Base-by-base conservation (phyloP, 2,329 filamentous ascomycete species). In the Cladorrhinum sp. region DNA sequence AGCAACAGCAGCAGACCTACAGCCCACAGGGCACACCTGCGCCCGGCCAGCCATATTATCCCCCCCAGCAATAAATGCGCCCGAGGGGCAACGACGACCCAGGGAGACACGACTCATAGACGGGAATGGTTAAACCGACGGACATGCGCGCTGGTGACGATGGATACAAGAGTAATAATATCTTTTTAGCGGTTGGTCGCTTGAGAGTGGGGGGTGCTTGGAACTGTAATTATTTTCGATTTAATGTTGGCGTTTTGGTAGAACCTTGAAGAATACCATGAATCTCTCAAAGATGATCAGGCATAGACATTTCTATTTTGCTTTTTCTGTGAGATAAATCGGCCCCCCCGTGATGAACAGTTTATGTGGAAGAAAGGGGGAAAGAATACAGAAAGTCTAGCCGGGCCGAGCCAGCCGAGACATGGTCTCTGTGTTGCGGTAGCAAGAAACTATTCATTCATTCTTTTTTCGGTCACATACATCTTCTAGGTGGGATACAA, bases 1-100 rank as follows among this genome's bases (percentile, higher is more conserved):
- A 60, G 2, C 64, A 65, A 49, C 60, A 60, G 32, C 63, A 62
- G 29, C 54, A 29, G 13, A 60, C 60, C 22, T 57, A 61, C 9
- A 55, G 55, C 27, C 58, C 48, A 27, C 38, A 51, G 22, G 45
- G 41, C 32, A 56, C 58, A 4, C 49, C 55, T 2, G 59, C 54
- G 4, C 57, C 57, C 20, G 59, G 59, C 1, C 62, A 64, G 54
- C 20, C 57, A 20, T 64, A 64, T 25, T 64, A 64, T 27, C 59
- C 59, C n/a, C 62, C 59, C 18, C 48, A 55, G 54, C 58, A 61
- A 48, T 57, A 57, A 32, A 41, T n/a, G 16, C 6, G 49, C 16
- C 48, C 18, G 48, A 29, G 10, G 32, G 12, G 32, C 3, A 36
- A 12, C 16, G 32, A 36, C 16, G 32, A 36, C 32, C n/a, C n/a